Evolutionary conservation across 768 basidiomycete genomes (phyloP), one percentile per base, ranked within the genome.

Genomic region (Agrocybe chaxingu): DNA sequence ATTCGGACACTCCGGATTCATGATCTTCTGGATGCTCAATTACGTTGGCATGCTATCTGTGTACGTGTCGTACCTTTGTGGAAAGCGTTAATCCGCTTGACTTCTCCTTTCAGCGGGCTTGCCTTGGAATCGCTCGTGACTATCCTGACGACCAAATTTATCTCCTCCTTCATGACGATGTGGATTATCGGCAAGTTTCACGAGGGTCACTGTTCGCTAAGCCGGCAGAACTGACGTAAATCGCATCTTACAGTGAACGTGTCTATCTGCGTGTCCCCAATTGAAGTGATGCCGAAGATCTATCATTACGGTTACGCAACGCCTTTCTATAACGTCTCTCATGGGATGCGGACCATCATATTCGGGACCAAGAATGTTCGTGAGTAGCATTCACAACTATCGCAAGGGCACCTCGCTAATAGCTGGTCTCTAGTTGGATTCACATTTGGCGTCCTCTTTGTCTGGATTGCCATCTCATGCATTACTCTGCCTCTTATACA

Each of bases 21-120:
- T 86, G 41, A 65, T 87, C 31, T 84, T 83, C 56, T 88, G 87
- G 86, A 84, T 86, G 81, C 68, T 86, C 54, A 80, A 80, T 54
- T 87, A 75, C 74, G 45, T 75, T 46, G 79, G 74, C 24, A 87
- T 87, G 85, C 61, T 75, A 18, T 72, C 84, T 0, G 70, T 84
- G 82, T 77, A 66, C 34, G 78, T 69, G 24, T 40, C 32, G 29
- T 29, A n/a, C 8, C 8, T 19, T 44, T 19, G 12, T 42, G 19
- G 3, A 8, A 37, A 7, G 4, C 39, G 37, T 10, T n/a, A 9
- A 31, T 43, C n/a, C 24, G 32, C n/a, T 45, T 39, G 0, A 42
- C 31, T 8, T 45, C 10, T 45, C 24, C 6, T 7, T 29, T 7
- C 43, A 85, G 83, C 43, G 85, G 86, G 1, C 66, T 87, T 1